phyloP scores from a whole-genome alignment of 2,329 filamentous ascomycete species.

The Botrytis byssoidea region DNA sequence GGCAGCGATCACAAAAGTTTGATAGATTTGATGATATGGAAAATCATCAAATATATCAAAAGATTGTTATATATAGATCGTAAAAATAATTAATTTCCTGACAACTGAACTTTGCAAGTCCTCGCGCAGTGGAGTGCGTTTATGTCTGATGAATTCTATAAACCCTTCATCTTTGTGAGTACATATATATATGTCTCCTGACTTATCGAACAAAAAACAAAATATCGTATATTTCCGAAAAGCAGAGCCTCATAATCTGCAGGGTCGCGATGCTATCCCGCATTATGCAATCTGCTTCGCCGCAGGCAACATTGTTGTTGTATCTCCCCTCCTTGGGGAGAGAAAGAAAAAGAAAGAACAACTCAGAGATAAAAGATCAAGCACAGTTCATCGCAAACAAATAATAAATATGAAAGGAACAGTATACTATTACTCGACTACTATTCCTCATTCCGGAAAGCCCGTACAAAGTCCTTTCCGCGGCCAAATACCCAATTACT shows the following conservation, averaged over 20 bases:
- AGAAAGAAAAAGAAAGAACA: background rate
- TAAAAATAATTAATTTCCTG: background rate
- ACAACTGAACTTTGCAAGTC: background rate
- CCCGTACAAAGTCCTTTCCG: background rate
- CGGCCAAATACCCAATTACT: background rate
- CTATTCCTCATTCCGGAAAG: no score
- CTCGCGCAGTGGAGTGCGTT: background rate
- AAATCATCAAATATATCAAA: background rate
- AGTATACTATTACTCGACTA: background rate
- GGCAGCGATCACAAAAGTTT: background rate
- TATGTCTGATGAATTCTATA: background rate
- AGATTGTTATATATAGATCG: background rate
- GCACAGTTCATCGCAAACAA: no score
- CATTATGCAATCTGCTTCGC: background rate
- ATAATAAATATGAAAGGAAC: background rate
- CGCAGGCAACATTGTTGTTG: background rate
- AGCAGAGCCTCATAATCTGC: background rate
- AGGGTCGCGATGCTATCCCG: background rate
- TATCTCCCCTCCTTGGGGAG: no score
- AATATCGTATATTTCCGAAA: accelerated
- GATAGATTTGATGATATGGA: background rate
- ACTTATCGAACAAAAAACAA: background rate
- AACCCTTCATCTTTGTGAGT: background rate
- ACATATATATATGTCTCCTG: no score
- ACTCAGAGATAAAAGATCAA: background rate